Evolutionary conservation across 345 rosid species (phyloP), one percentile per base, ranked within the genome.

Genomic region (Hibiscus syriacus): DNA sequence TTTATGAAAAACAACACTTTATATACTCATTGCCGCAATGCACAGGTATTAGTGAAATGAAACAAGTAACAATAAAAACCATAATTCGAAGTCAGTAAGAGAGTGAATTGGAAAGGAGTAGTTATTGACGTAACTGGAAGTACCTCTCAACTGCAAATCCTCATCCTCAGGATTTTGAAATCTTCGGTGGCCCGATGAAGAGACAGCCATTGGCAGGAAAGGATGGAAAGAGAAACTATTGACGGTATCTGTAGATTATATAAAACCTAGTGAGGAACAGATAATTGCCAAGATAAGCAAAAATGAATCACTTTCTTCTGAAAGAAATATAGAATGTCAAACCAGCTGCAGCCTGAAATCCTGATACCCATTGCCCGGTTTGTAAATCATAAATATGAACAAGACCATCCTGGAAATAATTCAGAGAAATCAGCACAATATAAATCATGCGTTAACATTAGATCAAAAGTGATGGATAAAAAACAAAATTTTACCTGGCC

Each of bases 311-410:
- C n/a, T n/a, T n/a, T n/a, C n/a, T n/a, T 64, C 36, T 38, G 19
- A 39, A 25, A 8, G 61, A 4, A 55, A 62, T 55, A 38, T 6
- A 16, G 53, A 32, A 54, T 52, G 56, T 22, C 20, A 13, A 45
- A 89, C 99, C 99, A 72, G 92, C 80, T 55, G 98, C 96, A 74
- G 92, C 99, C 79, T 83, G 97, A 80, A 87, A 94, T 57, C 92
- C 86, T 43, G 89, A 86, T 49, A 72, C 73, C 99, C 99, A 93
- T 72, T 86, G 87, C 55, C 97, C 98, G 2, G 82, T 89, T 77
- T 91, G 96, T 34, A 94, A 77, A 85, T 94, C 95, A 72, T 94
- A 91, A 63, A 94, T 76, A 73, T 94, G 99, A 80, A 91, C 93
- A 5, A 89, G 79, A 64, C 99, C 98, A 77, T 94, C 99, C 99